A percentile compares a stretch with the other conserved stretches of the same genome.
Conservation (phyloP, 2,329 filamentous ascomycete species). For the Blastomyces silverae region DNA sequence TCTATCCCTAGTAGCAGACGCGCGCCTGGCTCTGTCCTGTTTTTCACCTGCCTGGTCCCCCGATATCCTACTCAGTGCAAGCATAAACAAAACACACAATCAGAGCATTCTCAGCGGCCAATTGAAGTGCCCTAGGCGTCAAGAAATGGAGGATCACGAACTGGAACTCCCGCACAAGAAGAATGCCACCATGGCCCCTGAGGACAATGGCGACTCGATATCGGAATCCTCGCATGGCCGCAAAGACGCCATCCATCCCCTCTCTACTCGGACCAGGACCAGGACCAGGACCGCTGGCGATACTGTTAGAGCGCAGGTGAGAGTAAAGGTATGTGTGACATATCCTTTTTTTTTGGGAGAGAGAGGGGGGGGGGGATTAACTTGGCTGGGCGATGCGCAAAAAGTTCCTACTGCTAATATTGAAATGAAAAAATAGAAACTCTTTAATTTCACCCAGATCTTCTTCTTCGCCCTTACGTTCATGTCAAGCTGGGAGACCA, state of each 20-base stretch:
- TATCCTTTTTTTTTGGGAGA: background rate
- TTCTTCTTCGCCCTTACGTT: conserved; percentile 28
- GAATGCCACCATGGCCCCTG: background rate
- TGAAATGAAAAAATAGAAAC: conserved; percentile 19
- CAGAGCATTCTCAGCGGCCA: background rate
- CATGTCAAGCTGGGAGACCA: conserved; percentile 27
- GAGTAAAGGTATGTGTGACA: conserved; percentile 17
- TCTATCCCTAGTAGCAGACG: background rate
- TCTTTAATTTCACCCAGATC: conserved; percentile 28
- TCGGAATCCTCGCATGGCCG: conserved; percentile 1
- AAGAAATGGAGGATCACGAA: conserved; percentile 7
- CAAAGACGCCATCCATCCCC: background rate
- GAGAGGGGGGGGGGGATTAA: too few relatives aligned
- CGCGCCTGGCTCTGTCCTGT: background rate
- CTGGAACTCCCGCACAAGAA: background rate
- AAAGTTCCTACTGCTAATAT: conserved; percentile 2
- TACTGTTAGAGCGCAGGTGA: conserved; percentile 14
- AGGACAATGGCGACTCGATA: background rate
- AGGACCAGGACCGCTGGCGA: conserved; percentile 5
- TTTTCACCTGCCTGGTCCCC: background rate
- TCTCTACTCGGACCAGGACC: background rate
- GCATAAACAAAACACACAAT: background rate
- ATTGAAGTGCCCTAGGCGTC: background rate
- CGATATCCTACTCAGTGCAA: background rate
- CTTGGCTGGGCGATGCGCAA: background rate